Conservation (phyloP, 129 eudicot species). For the Oenanthe sinensis region DNA sequence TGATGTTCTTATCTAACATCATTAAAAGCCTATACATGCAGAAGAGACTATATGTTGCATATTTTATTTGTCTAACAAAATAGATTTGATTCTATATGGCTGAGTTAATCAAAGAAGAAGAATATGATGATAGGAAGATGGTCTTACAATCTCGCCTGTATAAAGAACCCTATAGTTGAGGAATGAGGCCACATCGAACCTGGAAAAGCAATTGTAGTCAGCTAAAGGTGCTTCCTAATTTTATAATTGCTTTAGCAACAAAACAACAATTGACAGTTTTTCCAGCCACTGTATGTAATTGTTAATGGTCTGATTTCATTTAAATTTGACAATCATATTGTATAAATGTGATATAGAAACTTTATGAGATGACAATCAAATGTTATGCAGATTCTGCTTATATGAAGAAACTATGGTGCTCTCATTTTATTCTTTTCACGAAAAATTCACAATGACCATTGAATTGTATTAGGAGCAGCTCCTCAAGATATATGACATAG, state of each 20-base stretch:
- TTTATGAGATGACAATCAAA: neutral
- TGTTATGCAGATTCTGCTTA: neutral
- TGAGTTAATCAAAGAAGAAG: neutral
- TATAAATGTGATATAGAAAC: neutral
- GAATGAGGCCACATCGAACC: conserved; percentile 85
- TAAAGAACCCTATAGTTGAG: conserved; percentile 50
- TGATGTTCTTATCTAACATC: neutral
- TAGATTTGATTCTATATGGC: neutral
- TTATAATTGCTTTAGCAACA: neutral
- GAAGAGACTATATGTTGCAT: neutral
- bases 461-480: neutral
- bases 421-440: neutral
- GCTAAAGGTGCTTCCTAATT: neutral
- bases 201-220: conserved; percentile 20
- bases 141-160: conserved; percentile 74
- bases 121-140: conserved; percentile 3
- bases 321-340: neutral
- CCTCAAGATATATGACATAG: neutral
- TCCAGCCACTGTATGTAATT: neutral
- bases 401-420: neutral
- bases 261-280: neutral
- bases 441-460: neutral
- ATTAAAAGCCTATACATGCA: neutral
- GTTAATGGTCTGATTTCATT: neutral
- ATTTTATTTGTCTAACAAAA: neutral